Percentiles rank a stretch among this genome's conserved stretches.
Conservation (phyloP, 176 grass and related monocot genomes). For the Themeda triandra region DNA sequence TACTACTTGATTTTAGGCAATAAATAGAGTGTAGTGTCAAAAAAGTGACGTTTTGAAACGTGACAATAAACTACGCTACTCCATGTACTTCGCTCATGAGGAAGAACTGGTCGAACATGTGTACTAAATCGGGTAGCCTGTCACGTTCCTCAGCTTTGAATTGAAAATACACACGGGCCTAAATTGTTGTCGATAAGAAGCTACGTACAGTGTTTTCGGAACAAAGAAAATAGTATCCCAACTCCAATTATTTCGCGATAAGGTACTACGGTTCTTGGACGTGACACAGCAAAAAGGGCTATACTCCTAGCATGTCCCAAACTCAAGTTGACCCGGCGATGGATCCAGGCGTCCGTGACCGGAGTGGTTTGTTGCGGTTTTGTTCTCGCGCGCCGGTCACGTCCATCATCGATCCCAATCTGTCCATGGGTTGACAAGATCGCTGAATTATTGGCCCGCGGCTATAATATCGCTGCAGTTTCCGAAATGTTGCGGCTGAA, state of each 20-base stretch:
- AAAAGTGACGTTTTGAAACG: not conserved
- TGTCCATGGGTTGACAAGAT: conserved; percentile 2
- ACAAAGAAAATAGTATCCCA: not conserved
- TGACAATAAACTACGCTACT: not conserved
- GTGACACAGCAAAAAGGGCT: not conserved
- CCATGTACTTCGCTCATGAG: not conserved
- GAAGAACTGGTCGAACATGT: not conserved
- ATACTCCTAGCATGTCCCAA: not conserved
- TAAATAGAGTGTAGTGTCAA: not conserved
- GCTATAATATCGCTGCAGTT: not conserved
- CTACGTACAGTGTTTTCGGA: not conserved
- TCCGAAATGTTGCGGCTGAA: not conserved
- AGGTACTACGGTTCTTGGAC: not conserved
- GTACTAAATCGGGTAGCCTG: not conserved
- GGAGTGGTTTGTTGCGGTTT: conserved; percentile 17
- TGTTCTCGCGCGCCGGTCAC: not conserved
- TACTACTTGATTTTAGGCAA: not conserved
- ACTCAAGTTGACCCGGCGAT: not conserved
- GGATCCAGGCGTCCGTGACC: conserved; percentile 15
- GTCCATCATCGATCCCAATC: not conserved
- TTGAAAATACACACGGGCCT: not conserved
- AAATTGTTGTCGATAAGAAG: not conserved
- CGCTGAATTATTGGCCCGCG: conserved; percentile 13
- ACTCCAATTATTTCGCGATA: conserved; percentile 33
- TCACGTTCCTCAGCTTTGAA: not conserved